These are phyloP conservation scores for Phtheirospermum japonicum DNA, from an alignment of 257 asterid genomes.

Conservation along the genomic window DNA sequence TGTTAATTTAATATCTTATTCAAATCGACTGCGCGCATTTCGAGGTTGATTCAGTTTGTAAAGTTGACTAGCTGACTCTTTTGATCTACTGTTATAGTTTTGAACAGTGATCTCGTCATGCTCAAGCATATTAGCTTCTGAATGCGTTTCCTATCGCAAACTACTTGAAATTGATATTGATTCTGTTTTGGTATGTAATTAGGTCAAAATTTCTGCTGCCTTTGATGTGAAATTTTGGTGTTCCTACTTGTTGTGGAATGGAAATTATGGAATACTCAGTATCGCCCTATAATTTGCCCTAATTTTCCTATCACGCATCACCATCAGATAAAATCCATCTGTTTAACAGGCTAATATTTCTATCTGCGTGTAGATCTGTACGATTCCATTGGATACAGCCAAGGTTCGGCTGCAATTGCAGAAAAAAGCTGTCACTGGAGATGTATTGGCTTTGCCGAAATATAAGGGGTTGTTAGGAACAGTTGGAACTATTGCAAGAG, in stretches of 20 bases:
- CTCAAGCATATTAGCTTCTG: not conserved
- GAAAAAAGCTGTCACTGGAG: constrained; percentile 77
- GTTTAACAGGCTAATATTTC: no score
- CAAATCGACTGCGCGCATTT: constrained; percentile 9
- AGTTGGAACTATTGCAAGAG: constrained; percentile 92
- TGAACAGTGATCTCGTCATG: not conserved
- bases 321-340: no score
- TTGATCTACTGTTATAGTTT: no score
- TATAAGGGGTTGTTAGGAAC: constrained; percentile 93
- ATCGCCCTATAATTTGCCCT: not conserved
- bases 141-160: constrained; percentile 3
- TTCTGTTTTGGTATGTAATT: not conserved
- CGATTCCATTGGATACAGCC: constrained; percentile 94
- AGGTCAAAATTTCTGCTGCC: no score
- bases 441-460: constrained; percentile 62
- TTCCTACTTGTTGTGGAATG: constrained; percentile 4
- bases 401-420: constrained; percentile 97
- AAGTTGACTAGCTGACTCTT: no score
- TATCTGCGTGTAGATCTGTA: constrained; percentile 51
- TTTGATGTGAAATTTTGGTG: not conserved
- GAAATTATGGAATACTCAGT: no score
- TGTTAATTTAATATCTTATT: no score
- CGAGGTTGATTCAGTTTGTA: constrained; percentile 7
- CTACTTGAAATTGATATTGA: constrained; percentile 4
- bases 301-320: not conserved